phyloP scores from a whole-genome alignment of 768 basidiomycete genomes.

The Hygrophorus pudorinus region DNA sequence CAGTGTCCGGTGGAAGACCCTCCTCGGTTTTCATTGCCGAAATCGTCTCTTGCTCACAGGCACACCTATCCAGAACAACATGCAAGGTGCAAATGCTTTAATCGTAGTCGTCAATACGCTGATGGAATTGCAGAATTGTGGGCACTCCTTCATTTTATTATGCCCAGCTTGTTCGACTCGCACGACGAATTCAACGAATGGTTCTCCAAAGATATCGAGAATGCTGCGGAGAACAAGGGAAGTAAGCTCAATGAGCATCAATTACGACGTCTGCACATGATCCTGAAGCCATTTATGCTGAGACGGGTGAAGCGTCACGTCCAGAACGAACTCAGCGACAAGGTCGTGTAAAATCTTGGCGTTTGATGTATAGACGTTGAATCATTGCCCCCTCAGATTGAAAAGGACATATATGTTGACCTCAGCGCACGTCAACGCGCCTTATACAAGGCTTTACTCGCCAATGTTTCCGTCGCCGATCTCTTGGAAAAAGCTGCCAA shows the following conservation, averaged over 20 bases:
- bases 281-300: constrained; percentile 98
- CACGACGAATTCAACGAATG: constrained; percentile 99
- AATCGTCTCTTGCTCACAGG: constrained; percentile 93
- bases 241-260: constrained; percentile 93
- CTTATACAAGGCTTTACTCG: constrained; percentile 81
- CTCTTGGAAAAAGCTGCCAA: constrained; percentile 89
- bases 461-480: constrained; percentile 92
- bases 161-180: constrained; percentile 98
- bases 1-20: constrained; percentile 93
- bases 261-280: constrained; percentile 92
- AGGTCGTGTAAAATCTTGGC: constrained; percentile 40
- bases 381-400: constrained; percentile 52
- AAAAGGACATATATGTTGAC: constrained; percentile 91
- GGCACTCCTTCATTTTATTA: constrained; percentile 98
- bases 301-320: constrained; percentile 95
- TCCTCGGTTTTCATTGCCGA: constrained; percentile 91
- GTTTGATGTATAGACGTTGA: constrained; percentile 3
- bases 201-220: constrained; percentile 99
- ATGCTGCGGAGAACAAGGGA: constrained; percentile 83
- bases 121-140: constrained; percentile 63
- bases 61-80: constrained; percentile 98
- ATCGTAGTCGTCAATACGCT: constrained; percentile 4
- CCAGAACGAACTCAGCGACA: constrained; percentile 99
- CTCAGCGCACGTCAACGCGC: constrained; percentile 86
- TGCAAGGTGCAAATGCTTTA: constrained; percentile 67